A percentile compares a stretch with the other conserved stretches of the same genome.
These are phyloP conservation scores for Tephrocybe sp. DNA, from an alignment of 768 basidiomycete species.

Conservation along the genomic window DNA sequence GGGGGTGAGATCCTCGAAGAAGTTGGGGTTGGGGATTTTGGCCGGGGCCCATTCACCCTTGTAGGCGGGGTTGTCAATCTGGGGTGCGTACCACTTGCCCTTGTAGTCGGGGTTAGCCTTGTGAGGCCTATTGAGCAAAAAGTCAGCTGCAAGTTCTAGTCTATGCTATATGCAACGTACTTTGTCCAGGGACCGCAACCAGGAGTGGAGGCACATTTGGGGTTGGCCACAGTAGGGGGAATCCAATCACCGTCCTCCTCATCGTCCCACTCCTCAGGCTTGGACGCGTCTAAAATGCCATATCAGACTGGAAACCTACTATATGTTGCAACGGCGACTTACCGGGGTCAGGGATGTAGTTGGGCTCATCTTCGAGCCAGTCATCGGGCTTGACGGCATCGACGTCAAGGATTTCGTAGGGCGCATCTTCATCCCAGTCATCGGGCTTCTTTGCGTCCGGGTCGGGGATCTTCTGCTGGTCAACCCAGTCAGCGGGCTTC, in stretches of 20 bases:
- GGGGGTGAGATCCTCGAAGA: conserved; percentile 85
- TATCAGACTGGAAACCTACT: background rate
- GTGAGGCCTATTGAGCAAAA: conserved; percentile 51
- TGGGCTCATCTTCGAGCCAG: conserved; percentile 91
- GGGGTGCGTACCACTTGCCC: conserved; percentile 96
- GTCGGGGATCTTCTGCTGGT: conserved; percentile 82
- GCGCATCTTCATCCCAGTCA: conserved; percentile 98
- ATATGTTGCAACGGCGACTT: conserved; percentile 14
- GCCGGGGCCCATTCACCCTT: conserved; percentile 92
- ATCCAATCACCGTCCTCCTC: conserved; percentile 99
- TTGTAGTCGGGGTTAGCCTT: conserved; percentile 95
- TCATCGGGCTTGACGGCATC: conserved; percentile 90
- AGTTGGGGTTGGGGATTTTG: conserved; percentile 88
- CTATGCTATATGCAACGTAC: conserved; percentile 32
- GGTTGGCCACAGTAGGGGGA: conserved; percentile 85
- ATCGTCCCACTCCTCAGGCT: conserved; percentile 99
- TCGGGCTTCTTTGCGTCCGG: conserved; percentile 87
- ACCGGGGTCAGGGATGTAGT: conserved; percentile 86
- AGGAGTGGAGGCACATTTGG: conserved; percentile 84
- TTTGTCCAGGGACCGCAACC: conserved; percentile 96
- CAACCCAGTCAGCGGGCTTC: conserved; percentile 95
- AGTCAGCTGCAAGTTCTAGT: background rate
- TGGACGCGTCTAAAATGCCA: conserved; percentile 64
- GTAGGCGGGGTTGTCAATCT: conserved; percentile 97
- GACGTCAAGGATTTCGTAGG: conserved; percentile 86